Evolutionary conservation across 768 basidiomycete genomes (phyloP).

Genomic region (Phanerodontia chrysosporium): DNA sequence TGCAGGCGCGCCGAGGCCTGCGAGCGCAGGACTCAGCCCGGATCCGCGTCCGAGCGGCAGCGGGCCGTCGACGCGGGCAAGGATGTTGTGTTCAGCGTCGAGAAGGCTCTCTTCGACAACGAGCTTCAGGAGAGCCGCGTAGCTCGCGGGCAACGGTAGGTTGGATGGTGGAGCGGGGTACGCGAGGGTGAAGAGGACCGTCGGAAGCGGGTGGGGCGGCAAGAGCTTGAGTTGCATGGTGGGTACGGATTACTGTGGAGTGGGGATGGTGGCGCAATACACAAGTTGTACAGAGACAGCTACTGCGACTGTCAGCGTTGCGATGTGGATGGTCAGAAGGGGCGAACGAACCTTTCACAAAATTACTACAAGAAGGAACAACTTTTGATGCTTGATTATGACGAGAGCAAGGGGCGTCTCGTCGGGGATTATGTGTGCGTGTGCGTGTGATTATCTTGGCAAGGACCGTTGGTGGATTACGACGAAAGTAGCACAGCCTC

Average conservation of each 20-base stretch:
- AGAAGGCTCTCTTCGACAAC: slow-evolving; percentile 1
- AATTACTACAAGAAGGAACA: neutral
- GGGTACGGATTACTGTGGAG: neutral
- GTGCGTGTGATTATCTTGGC: neutral
- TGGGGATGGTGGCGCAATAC: neutral
- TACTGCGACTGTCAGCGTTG: neutral
- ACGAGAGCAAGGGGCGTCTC: neutral
- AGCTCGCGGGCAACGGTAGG: slow-evolving; percentile 46
- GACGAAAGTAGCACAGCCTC: neutral
- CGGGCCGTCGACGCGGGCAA: slow-evolving; percentile 7
- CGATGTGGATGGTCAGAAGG: neutral
- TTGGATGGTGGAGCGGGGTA: slow-evolving; percentile 40
- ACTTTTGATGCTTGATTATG: neutral
- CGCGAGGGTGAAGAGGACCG: slow-evolving; percentile 54
- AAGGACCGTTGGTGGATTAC: neutral
- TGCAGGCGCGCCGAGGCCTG: slow-evolving; percentile 49
- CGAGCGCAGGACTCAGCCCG: slow-evolving; percentile 27
- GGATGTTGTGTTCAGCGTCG: slow-evolving; percentile 24
- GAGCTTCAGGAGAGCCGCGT: slow-evolving; percentile 45
- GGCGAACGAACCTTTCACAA: neutral
- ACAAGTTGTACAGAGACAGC: neutral
- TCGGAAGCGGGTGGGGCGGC: slow-evolving; percentile 40
- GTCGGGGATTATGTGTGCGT: neutral
- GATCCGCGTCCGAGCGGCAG: neutral
- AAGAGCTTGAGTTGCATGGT: slow-evolving; percentile 57